Conservation (phyloP, 164 flowering plant genomes). For the Malania oleifera region DNA sequence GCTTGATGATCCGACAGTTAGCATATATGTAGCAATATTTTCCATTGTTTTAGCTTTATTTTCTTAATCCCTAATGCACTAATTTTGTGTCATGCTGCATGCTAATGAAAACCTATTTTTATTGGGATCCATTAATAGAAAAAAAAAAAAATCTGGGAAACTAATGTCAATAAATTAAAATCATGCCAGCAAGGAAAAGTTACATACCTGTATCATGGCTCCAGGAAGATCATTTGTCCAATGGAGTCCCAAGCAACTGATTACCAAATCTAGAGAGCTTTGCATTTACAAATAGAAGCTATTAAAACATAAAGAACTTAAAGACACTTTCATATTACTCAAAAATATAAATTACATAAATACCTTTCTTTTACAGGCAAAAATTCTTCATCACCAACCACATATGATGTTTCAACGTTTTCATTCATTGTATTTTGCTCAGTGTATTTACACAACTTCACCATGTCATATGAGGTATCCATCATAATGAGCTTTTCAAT, state of each 20-base stretch:
- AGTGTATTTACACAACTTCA: constrained; percentile 51
- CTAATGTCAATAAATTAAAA: neutral
- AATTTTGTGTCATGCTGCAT: too few relatives aligned
- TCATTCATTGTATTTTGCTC: constrained; percentile 29
- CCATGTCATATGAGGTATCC: constrained; percentile 86
- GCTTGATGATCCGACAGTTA: too few relatives aligned
- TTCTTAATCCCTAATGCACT: too few relatives aligned
- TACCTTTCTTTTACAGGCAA: constrained; percentile 87
- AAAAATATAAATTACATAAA: neutral
- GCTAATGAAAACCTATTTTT: too few relatives aligned
- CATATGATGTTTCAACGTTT: constrained; percentile 57
- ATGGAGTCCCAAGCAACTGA: constrained; percentile 95
- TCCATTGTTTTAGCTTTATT: too few relatives aligned
- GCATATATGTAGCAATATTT: too few relatives aligned
- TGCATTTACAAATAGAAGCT: constrained; percentile 10
- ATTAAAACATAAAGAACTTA: neutral
- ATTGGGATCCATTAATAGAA: neutral
- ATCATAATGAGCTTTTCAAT: constrained; percentile 80
- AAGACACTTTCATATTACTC: neutral
- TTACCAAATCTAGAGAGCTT: constrained; percentile 81
- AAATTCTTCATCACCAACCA: constrained; percentile 94
- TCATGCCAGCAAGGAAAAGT: neutral
- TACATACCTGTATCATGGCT: constrained; percentile 86
- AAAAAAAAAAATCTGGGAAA: neutral
- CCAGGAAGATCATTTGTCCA: constrained; percentile 99